Conservation (phyloP, 306 rosid genomes). For the Vigna mungo region DNA sequence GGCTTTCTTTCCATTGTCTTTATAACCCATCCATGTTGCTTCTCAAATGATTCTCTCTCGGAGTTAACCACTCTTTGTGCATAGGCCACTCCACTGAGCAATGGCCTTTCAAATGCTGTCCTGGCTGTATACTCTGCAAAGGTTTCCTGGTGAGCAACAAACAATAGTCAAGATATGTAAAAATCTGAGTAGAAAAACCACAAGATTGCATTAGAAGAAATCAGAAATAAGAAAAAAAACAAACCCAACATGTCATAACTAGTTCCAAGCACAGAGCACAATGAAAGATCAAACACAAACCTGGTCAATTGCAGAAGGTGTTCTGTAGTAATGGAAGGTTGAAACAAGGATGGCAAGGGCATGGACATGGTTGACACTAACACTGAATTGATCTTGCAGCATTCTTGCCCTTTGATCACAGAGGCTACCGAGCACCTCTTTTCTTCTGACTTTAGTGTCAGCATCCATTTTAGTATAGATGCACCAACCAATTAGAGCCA, state of each 20-base stretch:
- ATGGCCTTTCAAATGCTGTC: constrained; percentile 95
- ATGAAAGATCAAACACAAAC: constrained; percentile 55
- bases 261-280: constrained; percentile 21
- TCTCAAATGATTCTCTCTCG: constrained; percentile 82
- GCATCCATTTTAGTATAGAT: constrained; percentile 80
- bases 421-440: constrained; percentile 79
- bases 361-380: constrained; percentile 96
- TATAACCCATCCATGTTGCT: constrained; percentile 87
- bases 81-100: constrained; percentile 95
- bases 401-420: constrained; percentile 98
- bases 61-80: constrained; percentile 82
- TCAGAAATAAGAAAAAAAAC: constrained; percentile 5
- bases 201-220: constrained; percentile 5
- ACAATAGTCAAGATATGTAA: constrained; percentile 7
- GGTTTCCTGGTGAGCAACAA: constrained; percentile 65
- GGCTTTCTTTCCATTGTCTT: constrained; percentile 91
- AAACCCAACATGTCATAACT: not conserved
- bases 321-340: constrained; percentile 87
- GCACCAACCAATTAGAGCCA: constrained; percentile 58
- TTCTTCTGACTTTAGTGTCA: constrained; percentile 78
- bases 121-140: constrained; percentile 96
- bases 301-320: constrained; percentile 97
- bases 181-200: not conserved
- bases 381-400: constrained; percentile 97
- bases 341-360: constrained; percentile 97